These are phyloP conservation scores for Pelargonium nanum DNA, from an alignment of 345 rosid species.

Conservation along the genomic window DNA sequence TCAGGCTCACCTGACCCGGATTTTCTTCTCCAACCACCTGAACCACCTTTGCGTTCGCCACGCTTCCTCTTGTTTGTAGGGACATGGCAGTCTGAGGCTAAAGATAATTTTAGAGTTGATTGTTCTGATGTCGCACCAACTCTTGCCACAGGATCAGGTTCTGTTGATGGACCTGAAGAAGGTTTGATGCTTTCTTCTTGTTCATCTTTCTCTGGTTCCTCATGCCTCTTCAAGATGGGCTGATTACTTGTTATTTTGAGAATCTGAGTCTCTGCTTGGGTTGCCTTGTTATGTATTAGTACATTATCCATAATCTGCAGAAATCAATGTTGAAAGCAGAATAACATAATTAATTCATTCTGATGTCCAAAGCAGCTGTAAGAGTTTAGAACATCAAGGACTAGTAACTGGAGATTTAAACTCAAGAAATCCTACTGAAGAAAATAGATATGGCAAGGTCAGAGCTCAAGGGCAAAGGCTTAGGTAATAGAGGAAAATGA, in stretches of 20 bases:
- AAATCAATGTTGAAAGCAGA: not conserved
- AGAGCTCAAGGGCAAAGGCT: too few species aligned
- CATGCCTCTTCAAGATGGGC: slow-evolving; percentile 17
- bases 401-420: too few species aligned
- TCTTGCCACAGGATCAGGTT: slow-evolving; percentile 21
- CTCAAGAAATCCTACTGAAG: too few species aligned
- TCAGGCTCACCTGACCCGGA: slow-evolving; percentile 48
- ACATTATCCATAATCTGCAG: slow-evolving; percentile 49
- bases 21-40: slow-evolving; percentile 62
- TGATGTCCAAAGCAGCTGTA: too few species aligned
- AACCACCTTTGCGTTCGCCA: slow-evolving; percentile 71
- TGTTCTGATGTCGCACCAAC: slow-evolving; percentile 20
- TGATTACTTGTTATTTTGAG: slow-evolving; percentile 29
- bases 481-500: too few species aligned
- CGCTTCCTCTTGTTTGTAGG: slow-evolving; percentile 82
- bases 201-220: slow-evolving; percentile 35
- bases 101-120: slow-evolving; percentile 52
- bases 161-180: slow-evolving; percentile 23
- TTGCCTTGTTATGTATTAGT: slow-evolving; percentile 40
- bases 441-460: too few species aligned
- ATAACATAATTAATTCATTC: not conserved
- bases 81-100: slow-evolving; percentile 56
- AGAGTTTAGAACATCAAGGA: not conserved
- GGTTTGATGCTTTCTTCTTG: slow-evolving; percentile 45
- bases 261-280: slow-evolving; percentile 32